These are phyloP conservation scores for Phytophthora citrophthora DNA, from an alignment of 352 stramenopile species.

Conservation along the genomic window DNA sequence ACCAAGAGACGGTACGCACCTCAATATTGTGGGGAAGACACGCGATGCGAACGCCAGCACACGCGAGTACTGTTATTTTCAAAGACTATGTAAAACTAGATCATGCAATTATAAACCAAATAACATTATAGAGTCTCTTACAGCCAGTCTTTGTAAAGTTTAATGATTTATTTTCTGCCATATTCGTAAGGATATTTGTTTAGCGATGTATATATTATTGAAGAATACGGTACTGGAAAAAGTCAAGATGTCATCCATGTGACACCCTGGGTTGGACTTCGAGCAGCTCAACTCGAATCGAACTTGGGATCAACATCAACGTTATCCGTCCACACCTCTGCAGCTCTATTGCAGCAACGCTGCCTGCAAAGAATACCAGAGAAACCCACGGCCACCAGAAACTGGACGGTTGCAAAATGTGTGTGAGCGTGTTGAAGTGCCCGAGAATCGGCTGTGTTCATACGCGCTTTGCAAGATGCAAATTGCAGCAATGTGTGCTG, in stretches of 20 bases:
- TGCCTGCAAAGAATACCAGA: background rate
- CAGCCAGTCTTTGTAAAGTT: background rate
- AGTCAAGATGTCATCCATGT: background rate
- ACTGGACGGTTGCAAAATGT: background rate
- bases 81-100: background rate
- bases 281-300: background rate
- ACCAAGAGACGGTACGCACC: conserved; percentile 11
- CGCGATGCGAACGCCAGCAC: background rate
- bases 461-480: background rate
- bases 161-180: background rate
- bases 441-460: background rate
- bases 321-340: background rate
- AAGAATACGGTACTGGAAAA: background rate
- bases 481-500: background rate
- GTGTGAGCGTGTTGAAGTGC: background rate
- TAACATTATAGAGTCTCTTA: no score
- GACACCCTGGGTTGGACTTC: background rate
- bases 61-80: background rate
- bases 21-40: conserved; percentile 12
- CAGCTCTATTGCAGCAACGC: background rate
- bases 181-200: background rate
- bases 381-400: background rate
- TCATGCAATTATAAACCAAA: background rate
- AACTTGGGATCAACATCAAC: background rate
- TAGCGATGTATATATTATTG: background rate